Evolutionary conservation across 2,329 filamentous ascomycete species (phyloP).

Genomic region (Lachnum nothofagi): DNA sequence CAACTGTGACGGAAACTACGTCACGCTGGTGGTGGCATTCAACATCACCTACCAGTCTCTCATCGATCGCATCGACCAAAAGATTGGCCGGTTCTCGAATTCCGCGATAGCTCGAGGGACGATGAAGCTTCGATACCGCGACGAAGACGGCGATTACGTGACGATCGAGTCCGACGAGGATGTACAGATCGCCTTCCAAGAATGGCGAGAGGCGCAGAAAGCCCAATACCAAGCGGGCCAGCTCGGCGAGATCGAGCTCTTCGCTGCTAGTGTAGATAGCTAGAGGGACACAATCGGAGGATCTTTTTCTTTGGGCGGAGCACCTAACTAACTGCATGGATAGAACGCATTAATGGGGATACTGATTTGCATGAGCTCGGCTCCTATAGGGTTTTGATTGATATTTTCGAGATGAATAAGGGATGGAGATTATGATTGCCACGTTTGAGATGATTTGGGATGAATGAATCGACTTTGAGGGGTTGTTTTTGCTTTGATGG

Average conservation of each 20-base stretch:
- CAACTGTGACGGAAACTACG: slow-evolving; percentile 84
- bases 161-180: slow-evolving; percentile 94
- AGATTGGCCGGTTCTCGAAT: slow-evolving; percentile 79
- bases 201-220: slow-evolving; percentile 76
- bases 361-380: slow-evolving; percentile 13
- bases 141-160: slow-evolving; percentile 89
- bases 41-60: slow-evolving; percentile 93
- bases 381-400: too few species aligned
- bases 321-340: neutral
- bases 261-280: slow-evolving; percentile 54
- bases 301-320: slow-evolving; percentile 9
- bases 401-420: slow-evolving; percentile 12
- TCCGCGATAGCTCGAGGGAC: slow-evolving; percentile 77
- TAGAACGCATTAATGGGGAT: slow-evolving; percentile 7
- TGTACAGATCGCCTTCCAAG: slow-evolving; percentile 90
- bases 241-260: slow-evolving; percentile 85
- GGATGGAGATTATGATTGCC: slow-evolving; percentile 26
- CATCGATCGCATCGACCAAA: slow-evolving; percentile 92
- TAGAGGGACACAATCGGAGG: slow-evolving; percentile 10
- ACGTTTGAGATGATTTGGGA: slow-evolving; percentile 29
- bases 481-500: slow-evolving; percentile 18
- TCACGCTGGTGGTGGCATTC: slow-evolving; percentile 91
- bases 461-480: slow-evolving; percentile 14
- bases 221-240: slow-evolving; percentile 59
- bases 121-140: slow-evolving; percentile 82